Evolutionary conservation across 805 yeast species (phyloP), one percentile per base, ranked within the genome.

Genomic region (Blastobotrys peoriensis): DNA sequence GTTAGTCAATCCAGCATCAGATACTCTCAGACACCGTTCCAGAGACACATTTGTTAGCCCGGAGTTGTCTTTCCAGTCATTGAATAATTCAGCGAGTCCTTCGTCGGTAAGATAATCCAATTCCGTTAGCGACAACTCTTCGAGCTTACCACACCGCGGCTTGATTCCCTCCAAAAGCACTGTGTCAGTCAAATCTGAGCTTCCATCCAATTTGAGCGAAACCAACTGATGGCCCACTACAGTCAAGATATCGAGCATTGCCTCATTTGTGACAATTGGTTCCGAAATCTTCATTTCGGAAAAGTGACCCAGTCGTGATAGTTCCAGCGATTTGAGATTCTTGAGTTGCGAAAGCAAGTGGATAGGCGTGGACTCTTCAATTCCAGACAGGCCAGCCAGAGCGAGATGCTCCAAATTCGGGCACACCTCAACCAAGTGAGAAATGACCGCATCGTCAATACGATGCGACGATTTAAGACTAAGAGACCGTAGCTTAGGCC

Each of bases 401-500:
- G 78, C 72, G 33, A 93, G 64, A 3, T 70, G 65, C n/a, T 70
- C 71, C 30, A 93, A 60, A 19, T 69, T 68, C 0, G 67, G 53
- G 58, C 88, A 77, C 44, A 73, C 74, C 38, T 76, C 83, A 16
- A 85, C 66, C 36, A 93, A 58, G 16, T 79, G 61, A 3, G 78
- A 71, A 20, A 91, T 60, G 0, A 88, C 78, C 39, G 76, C 81
- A 45, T 81, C 75, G 10, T 79, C 73, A 51, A 93, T 81, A 44
- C 98, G 70, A 60, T 91, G 96, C 1, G 97, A 91, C 57, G 87
- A 86, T 30, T 79, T 69, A 8, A 93, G 60, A 49, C 81, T 81
- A 52, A 93, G 77, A 36, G 68, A 66, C 19, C 64, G 67, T 44
- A 93, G 66, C 16, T 75, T 68, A 2, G 70, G 61, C 1, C 83